Percentiles rank a stretch among this genome's conserved stretches.
Conservation (phyloP, 495 filamentous ascomycete species). For the Lepidopterella palustris region DNA sequence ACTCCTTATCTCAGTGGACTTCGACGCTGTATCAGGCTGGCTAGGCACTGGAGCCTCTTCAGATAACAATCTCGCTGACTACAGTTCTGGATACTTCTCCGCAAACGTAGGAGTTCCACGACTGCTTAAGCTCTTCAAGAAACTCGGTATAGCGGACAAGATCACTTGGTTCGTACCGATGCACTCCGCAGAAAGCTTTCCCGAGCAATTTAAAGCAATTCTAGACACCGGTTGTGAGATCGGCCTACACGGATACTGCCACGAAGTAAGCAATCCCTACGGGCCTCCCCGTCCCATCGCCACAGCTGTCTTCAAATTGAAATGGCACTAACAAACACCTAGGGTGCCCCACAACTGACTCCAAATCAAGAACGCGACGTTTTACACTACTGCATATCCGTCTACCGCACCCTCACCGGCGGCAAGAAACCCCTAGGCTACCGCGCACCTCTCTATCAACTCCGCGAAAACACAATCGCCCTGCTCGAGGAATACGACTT, state of each 20-base stretch:
- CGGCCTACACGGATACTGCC: slow-evolving; percentile 55
- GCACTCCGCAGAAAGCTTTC: slow-evolving; percentile 57
- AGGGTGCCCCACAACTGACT: slow-evolving; percentile 49
- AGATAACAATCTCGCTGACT: slow-evolving; percentile 52
- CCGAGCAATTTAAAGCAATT: slow-evolving; percentile 46
- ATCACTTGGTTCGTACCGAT: slow-evolving; percentile 61
- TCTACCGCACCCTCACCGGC: slow-evolving; percentile 44
- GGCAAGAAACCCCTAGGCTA: slow-evolving; percentile 52
- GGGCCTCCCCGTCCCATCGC: neutral
- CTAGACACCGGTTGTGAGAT: slow-evolving; percentile 53
- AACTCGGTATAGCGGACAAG: slow-evolving; percentile 45
- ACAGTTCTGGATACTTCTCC: slow-evolving; percentile 53
- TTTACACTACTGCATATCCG: slow-evolving; percentile 47
- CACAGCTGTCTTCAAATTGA: too few relatives aligned
- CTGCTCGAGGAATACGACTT: slow-evolving; percentile 52
- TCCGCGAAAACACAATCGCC: slow-evolving; percentile 49
- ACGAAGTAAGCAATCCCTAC: slow-evolving; percentile 37
- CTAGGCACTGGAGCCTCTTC: slow-evolving; percentile 49
- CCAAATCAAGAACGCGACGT: slow-evolving; percentile 54
- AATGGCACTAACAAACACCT: neutral
- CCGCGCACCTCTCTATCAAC: slow-evolving; percentile 53
- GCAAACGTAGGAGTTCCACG: slow-evolving; percentile 55
- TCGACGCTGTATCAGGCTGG: slow-evolving; percentile 56
- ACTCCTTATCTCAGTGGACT: slow-evolving; percentile 50
- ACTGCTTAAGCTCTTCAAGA: slow-evolving; percentile 51